Conservation (phyloP, 2,329 filamentous ascomycete genomes). For the Zelopaecilomyces penicillatus region DNA sequence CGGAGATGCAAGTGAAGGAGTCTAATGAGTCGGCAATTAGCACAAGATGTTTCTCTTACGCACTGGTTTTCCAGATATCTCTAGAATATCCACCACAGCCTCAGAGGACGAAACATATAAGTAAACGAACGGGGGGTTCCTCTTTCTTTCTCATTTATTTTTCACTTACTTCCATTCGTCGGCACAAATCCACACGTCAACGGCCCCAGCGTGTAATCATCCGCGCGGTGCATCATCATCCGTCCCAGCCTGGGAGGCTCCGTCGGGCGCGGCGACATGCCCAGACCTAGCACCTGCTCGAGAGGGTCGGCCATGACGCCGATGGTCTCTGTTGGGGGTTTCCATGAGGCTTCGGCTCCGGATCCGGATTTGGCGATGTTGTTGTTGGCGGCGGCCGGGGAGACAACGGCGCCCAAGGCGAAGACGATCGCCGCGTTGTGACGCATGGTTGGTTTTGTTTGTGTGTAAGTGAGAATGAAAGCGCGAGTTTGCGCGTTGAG, state of each 20-base stretch:
- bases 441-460: conserved; percentile 3
- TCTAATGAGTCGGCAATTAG: conserved; percentile 9
- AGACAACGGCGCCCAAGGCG: conserved; percentile 10
- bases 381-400: conserved; percentile 16
- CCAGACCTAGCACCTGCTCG: conserved; percentile 19
- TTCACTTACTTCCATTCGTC: conserved; percentile 20
- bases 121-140: no score
- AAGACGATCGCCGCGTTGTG: conserved; percentile 12
- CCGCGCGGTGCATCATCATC: conserved; percentile 20
- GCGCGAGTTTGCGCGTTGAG: background rate
- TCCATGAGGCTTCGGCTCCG: conserved; percentile 19
- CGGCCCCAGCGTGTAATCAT: conserved; percentile 19
- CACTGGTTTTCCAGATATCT: background rate
- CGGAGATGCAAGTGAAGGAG: conserved; percentile 21
- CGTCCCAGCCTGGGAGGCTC: conserved; percentile 20
- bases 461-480: background rate
- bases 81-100: background rate
- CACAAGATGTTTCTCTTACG: background rate
- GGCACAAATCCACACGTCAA: conserved; percentile 24
- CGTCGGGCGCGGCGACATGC: conserved; percentile 25
- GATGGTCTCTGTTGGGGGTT: conserved; percentile 20
- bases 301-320: conserved; percentile 7
- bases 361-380: conserved; percentile 11
- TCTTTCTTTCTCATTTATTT: no score
- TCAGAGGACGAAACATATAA: no score